Evolutionary conservation across 2,329 filamentous ascomycete genomes (phyloP).

Genomic region (Aureobasidium sp.): DNA sequence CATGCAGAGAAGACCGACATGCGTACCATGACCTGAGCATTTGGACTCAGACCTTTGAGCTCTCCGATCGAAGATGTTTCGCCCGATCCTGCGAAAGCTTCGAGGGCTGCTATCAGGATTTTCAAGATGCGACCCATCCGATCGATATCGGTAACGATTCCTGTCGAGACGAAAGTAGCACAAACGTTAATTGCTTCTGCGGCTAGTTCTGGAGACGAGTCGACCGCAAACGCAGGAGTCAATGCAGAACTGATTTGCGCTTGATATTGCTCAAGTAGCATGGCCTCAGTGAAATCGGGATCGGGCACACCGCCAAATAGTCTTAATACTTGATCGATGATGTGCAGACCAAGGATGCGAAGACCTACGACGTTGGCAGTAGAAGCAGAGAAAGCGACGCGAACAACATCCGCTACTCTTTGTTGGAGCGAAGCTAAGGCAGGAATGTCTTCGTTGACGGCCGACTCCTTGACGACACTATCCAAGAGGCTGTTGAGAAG

Average conservation of each 20-base stretch:
- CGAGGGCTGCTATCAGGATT: conserved; percentile 79
- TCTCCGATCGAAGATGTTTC: conserved; percentile 88
- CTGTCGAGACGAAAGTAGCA: conserved; percentile 93
- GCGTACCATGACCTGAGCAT: conserved; percentile 97
- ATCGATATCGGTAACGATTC: conserved; percentile 94
- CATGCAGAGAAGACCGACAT: conserved; percentile 95
- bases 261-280: conserved; percentile 94
- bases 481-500: conserved; percentile 77
- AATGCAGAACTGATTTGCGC: conserved; percentile 95
- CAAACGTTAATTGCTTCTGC: conserved; percentile 96
- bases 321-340: conserved; percentile 86
- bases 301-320: conserved; percentile 95
- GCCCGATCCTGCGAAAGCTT: conserved; percentile 76
- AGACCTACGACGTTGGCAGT: conserved; percentile 88
- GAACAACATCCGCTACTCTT: conserved; percentile 83
- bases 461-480: conserved; percentile 70
- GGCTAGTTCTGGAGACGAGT: conserved; percentile 91
- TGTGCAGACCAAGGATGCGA: conserved; percentile 83
- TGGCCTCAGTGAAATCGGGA: conserved; percentile 95
- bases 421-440: conserved; percentile 74
- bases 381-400: conserved; percentile 95
- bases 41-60: conserved; percentile 83
- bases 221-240: conserved; percentile 89
- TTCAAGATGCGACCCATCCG: conserved; percentile 98
- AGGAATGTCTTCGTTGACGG: conserved; percentile 68